Conservation (phyloP, 192 early-diverging fungal species). For the Gorgonomyces haynaldii region DNA sequence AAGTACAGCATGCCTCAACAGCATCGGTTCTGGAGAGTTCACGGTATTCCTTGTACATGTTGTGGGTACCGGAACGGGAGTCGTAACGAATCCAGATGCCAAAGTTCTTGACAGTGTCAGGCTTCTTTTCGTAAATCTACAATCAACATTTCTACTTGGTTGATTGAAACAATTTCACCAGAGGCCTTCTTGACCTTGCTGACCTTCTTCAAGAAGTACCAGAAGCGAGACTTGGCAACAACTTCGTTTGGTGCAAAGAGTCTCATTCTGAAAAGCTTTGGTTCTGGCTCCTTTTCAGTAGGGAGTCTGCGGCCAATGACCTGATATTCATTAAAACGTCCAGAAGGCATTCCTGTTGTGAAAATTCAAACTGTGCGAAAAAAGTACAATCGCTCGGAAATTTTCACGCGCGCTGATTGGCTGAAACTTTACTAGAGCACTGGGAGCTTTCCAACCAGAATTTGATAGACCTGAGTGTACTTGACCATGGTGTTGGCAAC, state of each 20-base stretch:
- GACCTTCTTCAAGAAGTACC: conserved; percentile 99
- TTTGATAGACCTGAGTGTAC: conserved; percentile 81
- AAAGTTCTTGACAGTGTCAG: conserved; percentile 89
- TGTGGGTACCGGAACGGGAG: conserved; percentile 99
- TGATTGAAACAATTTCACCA: conserved; percentile 95
- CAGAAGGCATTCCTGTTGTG: too few species aligned
- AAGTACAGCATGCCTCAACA: conserved; percentile 43
- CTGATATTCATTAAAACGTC: conserved; percentile 48
- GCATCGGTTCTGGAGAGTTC: conserved; percentile 71
- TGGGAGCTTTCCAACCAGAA: conserved; percentile 51
- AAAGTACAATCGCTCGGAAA: too few species aligned
- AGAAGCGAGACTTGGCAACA: conserved; percentile 98
- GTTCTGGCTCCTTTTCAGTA: conserved; percentile 77
- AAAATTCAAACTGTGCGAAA: too few species aligned
- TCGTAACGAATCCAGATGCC: conserved; percentile 99
- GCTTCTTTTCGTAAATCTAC: conserved; percentile 89
- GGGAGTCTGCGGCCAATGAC: conserved; percentile 94
- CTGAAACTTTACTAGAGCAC: conserved; percentile 6
- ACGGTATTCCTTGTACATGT: conserved; percentile 99
- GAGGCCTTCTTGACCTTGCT: conserved; percentile 98
- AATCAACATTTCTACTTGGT: conserved; percentile 58
- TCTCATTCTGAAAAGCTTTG: conserved; percentile 97
- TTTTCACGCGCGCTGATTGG: too few species aligned
- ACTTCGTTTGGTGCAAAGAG: conserved; percentile 98
- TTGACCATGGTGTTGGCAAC: conserved; percentile 76